Evolutionary conservation across 2,329 filamentous ascomycete genomes (phyloP).

Genomic region (Stenocarpella maydis): DNA sequence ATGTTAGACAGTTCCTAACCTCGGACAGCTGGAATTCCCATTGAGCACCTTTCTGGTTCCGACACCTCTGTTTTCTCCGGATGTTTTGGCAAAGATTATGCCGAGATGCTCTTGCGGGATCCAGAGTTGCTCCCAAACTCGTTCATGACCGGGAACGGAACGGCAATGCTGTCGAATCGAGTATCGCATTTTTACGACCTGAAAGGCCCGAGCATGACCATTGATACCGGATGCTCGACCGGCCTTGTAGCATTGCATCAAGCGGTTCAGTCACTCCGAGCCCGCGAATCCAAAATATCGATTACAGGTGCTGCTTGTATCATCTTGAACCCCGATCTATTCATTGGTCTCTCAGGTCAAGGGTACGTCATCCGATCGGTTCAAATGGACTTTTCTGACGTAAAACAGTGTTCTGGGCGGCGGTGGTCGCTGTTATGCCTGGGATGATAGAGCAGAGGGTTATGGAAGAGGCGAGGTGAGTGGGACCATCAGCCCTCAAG

Average conservation of each 20-base stretch:
- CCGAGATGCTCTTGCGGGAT: neutral
- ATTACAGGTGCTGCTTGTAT: neutral
- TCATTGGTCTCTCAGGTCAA: neutral
- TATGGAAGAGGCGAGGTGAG: conserved; percentile 56
- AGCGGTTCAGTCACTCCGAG: neutral
- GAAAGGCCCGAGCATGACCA: neutral
- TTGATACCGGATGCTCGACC: neutral
- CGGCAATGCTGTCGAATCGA: neutral
- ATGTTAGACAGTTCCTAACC: no score
- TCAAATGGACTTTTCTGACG: neutral
- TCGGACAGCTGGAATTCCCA: no score
- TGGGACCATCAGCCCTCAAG: no score
- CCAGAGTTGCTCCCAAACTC: neutral
- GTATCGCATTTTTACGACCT: neutral
- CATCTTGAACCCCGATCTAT: neutral
- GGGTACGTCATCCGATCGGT: neutral
- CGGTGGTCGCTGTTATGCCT: neutral
- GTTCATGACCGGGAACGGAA: neutral
- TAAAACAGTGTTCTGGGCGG: neutral
- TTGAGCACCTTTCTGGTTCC: no score
- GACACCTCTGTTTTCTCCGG: no score
- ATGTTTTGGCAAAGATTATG: no score
- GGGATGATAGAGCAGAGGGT: conserved; percentile 39
- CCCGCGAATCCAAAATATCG: neutral
- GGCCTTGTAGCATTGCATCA: neutral